A percentile compares a stretch with the other conserved stretches of the same genome.
Evolutionary conservation across 2,329 filamentous ascomycete species (phyloP).

Genomic region (Cladophialophora exuberans): DNA sequence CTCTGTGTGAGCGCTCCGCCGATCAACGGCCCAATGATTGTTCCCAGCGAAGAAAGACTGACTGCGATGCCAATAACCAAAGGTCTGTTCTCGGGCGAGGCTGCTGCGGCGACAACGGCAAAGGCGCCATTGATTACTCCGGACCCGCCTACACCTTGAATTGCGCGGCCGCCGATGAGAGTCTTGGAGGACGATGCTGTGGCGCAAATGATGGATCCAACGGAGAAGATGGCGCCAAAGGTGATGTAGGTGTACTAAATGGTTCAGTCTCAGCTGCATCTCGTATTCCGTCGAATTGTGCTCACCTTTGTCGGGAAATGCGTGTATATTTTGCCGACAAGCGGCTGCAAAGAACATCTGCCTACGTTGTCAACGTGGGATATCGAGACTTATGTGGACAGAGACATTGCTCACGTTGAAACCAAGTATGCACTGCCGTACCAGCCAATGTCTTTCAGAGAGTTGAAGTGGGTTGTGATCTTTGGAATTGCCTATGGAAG

Average conservation of each 20-base stretch:
- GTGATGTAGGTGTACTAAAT: conserved; percentile 36
- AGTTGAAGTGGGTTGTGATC: conserved; percentile 42
- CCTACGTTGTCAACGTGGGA: neutral
- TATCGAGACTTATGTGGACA: neutral
- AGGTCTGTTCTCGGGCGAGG: conserved; percentile 39
- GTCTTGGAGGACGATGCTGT: conserved; percentile 36
- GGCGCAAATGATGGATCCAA: conserved; percentile 38
- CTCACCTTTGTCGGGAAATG: conserved; percentile 43
- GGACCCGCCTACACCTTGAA: conserved; percentile 39
- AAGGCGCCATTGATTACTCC: conserved; percentile 47
- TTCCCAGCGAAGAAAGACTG: conserved; percentile 33
- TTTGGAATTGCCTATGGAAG: conserved; percentile 36
- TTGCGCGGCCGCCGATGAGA: conserved; percentile 40
- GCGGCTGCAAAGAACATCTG: conserved; percentile 51
- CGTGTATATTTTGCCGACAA: conserved; percentile 52
- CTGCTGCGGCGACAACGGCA: conserved; percentile 42
- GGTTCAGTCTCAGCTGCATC: neutral
- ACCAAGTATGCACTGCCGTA: conserved; percentile 41
- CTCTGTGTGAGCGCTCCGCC: conserved; percentile 47
- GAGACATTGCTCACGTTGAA: conserved; percentile 23
- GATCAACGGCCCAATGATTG: conserved; percentile 47
- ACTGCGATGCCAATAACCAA: conserved; percentile 40
- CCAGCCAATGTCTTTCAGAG: conserved; percentile 42
- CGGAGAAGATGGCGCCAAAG: conserved; percentile 38
- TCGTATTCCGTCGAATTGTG: neutral